These are phyloP conservation scores for Verticillium klebahnii DNA, from an alignment of 2,329 filamentous ascomycete species.

Conservation along the genomic window DNA sequence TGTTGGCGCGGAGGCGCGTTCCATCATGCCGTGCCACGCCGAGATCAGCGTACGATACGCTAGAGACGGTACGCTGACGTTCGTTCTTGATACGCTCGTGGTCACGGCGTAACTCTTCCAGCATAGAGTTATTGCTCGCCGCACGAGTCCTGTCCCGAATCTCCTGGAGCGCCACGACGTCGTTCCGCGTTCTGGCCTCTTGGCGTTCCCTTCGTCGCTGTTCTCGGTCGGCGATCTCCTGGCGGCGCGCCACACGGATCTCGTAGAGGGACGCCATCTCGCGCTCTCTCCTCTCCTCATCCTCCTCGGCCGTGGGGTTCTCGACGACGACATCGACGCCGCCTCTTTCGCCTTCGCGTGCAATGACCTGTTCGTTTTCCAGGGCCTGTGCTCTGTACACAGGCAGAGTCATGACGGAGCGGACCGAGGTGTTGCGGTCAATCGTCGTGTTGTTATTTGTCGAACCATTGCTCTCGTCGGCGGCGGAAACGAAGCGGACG, in stretches of 20 bases:
- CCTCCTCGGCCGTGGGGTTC: conserved; percentile 72
- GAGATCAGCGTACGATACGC: conserved; percentile 71
- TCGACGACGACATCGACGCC: conserved; percentile 91
- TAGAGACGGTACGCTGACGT: conserved; percentile 65
- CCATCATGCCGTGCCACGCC: conserved; percentile 76
- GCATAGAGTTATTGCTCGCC: conserved; percentile 42
- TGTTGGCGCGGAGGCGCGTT: conserved; percentile 68
- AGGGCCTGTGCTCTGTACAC: conserved; percentile 71
- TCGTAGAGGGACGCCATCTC: conserved; percentile 94
- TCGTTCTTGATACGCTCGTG: conserved; percentile 53
- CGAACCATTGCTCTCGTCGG: background rate
- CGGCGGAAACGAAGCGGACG: conserved; percentile 3
- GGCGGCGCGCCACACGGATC: conserved; percentile 72
- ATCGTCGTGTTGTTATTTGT: conserved; percentile 34
- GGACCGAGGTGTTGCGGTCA: conserved; percentile 78
- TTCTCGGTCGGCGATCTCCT: conserved; percentile 72
- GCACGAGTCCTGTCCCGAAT: conserved; percentile 54
- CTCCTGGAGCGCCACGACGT: conserved; percentile 63
- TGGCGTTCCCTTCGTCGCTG: conserved; percentile 64
- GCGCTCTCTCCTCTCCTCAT: conserved; percentile 73
- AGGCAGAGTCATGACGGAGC: conserved; percentile 92
- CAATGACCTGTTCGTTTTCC: conserved; percentile 77
- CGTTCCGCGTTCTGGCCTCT: conserved; percentile 69
- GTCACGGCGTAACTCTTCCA: conserved; percentile 54
- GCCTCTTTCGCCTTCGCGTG: conserved; percentile 82